Base-by-base conservation (phyloP, 805 yeast species). In the Saturnispora sanitii region DNA sequence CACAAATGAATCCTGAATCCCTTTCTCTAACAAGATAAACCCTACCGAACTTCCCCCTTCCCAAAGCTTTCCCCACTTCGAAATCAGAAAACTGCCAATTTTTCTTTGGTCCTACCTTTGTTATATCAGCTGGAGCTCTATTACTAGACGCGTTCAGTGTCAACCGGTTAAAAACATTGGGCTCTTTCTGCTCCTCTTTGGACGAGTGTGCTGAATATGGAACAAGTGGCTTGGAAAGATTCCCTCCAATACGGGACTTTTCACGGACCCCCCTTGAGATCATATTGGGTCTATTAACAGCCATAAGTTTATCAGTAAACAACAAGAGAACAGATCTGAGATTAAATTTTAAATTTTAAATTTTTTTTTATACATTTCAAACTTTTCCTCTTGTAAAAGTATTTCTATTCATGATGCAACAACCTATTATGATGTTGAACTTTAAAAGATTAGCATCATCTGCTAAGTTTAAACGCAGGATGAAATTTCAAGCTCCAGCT, bases 31-130 rank as follows among this genome's bases (percentile, higher is more conserved):
- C 96, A 55, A 95, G 83, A 60, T 86, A 88, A 1, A 92, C 97
- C 52, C 76, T 78, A 7, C 98, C 98, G 53, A 88, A 79, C 58
- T 87, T 86, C 6, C 98, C 98, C 55, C 84, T 86, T 0, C 97
- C 98, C 37, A 90, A 68, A 43, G 81, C 78, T 40, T 79, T 73
- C 15, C 96, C 97, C 33, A 90, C 71, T 50, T 87, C 95, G 61
- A 90, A 90, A 54, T 84, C 92, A 22, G 46, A 33, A 17, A 55
- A 47, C 36, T 49, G 54, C 62, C 62, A 58, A 15, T 45, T 40
- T 19, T 25, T 39, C 21, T 17, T 33, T 6, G 32, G 39, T n/a
- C 11, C 9, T 21, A n/a, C 7, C 18, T 25, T 22, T 26, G 33
- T 17, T 36, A 11, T 25, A 16, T 18, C 26, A 4, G n/a, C 22